Evolutionary conservation across 306 rosid species (phyloP), one percentile per base, ranked within the genome.

Genomic region (Dalbergia oliveri): DNA sequence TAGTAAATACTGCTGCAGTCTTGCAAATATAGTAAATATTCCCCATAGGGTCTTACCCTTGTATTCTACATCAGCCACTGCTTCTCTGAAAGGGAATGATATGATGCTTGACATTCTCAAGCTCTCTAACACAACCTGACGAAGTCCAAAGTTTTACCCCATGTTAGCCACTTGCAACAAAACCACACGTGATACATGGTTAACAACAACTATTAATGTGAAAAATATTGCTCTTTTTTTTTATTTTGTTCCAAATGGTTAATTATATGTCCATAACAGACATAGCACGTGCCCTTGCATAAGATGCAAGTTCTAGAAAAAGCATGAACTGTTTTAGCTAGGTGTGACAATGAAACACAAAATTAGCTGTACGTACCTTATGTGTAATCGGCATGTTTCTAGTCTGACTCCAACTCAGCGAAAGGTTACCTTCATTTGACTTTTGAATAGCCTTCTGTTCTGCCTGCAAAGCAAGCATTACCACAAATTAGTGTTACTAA

Each of bases 21-120:
- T 70, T 69, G 66, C 39, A 75, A 50, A 63, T 23, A 56, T 19
- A 11, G 34, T 34, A 61, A 77, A 50, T 39, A 45, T 62, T 79
- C 8, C 35, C 15, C 57, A 13, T 15, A 51, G 57, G 16, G 58
- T 68, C 82, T 83, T 86, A 91, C 99, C 99, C 70, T 93, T 93
- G 71, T 91, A 95, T 69, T 93, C 95, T 56, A 95, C 99, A 79
- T 95, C 99, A 70, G 84, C 85, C 57, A 93, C 94, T 53, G 99
- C 99, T 84, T 95, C 99, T 74, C 99, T 89, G 83, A 91, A 95
- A 47, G 90, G 84, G 85, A 93, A 95, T 43, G 99, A 93, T 81
- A 95, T 95, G 57, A 95, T 84, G 86, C 95, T 95, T 44, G 98
- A 90, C 93, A 95, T 82, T 88, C 99, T 91, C 88, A 95, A 88